These are phyloP conservation scores for Solanum tarijense DNA, from an alignment of 257 asterid species.

Conservation along the genomic window DNA sequence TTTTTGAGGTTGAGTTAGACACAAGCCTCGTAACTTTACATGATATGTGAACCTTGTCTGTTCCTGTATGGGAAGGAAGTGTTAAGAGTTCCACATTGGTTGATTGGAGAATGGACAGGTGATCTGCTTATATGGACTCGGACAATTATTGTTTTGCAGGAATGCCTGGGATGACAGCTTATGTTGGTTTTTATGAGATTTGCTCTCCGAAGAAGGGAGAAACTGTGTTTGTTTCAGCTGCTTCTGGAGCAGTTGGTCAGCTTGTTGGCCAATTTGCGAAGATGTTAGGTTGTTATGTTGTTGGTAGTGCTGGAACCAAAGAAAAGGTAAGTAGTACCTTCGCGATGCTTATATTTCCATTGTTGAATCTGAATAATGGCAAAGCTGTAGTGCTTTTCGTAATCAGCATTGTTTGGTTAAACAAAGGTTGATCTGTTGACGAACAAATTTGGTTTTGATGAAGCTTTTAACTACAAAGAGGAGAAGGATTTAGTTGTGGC, in stretches of 20 bases:
- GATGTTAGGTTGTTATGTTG: conserved; percentile 9
- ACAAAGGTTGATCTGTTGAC: conserved; percentile 23
- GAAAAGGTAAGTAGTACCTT: conserved; percentile 5
- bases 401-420: neutral
- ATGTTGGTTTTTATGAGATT: conserved; percentile 11
- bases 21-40: neutral
- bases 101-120: neutral
- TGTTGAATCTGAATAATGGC: neutral
- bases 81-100: neutral
- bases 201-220: conserved; percentile 11
- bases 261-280: conserved; percentile 20
- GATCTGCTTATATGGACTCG: neutral
- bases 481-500: conserved; percentile 6
- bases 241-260: conserved; percentile 17
- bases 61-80: neutral
- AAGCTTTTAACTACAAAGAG: conserved; percentile 29
- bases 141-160: neutral
- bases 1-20: neutral
- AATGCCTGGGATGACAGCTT: conserved; percentile 12
- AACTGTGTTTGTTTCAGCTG: conserved; percentile 5
- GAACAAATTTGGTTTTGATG: conserved; percentile 22
- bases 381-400: neutral
- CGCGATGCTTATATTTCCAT: neutral
- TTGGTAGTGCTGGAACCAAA: conserved; percentile 16
- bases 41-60: neutral